Conservation (phyloP, 345 rosid species). For the Streptanthus diversifolius region DNA sequence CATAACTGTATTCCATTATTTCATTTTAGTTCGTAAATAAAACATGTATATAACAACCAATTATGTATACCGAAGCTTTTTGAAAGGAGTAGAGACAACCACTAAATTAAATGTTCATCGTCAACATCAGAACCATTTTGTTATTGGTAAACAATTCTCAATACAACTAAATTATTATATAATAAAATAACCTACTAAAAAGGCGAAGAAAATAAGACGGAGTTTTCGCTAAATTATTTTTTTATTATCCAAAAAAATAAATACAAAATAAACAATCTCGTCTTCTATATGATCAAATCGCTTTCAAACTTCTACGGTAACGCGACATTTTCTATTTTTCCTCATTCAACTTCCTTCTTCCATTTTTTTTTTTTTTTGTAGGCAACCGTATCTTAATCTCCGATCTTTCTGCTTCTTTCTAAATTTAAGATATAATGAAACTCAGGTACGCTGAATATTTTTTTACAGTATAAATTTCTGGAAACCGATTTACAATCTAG, state of each 20-base stretch:
- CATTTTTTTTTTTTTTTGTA: background rate
- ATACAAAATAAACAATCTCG: background rate
- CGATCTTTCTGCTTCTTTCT: slow-evolving; percentile 10
- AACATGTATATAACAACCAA: background rate
- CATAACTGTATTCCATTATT: background rate
- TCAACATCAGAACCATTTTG: slow-evolving; percentile 5
- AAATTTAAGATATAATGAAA: slow-evolving; percentile 9
- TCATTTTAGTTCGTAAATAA: background rate
- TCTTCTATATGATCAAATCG: slow-evolving; percentile 12
- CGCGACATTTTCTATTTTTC: slow-evolving; percentile 15
- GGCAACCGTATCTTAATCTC: slow-evolving; percentile 13
- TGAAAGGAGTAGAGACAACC: slow-evolving; percentile 11
- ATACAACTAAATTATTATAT: background rate
- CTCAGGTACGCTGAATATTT: slow-evolving; percentile 10
- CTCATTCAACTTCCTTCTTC: background rate
- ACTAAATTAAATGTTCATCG: slow-evolving; percentile 3
- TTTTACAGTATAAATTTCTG: background rate
- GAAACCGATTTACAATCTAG: background rate
- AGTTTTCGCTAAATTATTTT: background rate
- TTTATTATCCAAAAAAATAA: background rate
- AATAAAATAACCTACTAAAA: background rate
- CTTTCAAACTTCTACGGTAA: slow-evolving; percentile 26
- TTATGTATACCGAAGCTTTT: background rate
- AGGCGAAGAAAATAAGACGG: background rate
- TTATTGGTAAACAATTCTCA: slow-evolving; percentile 1